phyloP scores from a whole-genome alignment of 768 basidiomycete species.

The Amanita pallidorosea region DNA sequence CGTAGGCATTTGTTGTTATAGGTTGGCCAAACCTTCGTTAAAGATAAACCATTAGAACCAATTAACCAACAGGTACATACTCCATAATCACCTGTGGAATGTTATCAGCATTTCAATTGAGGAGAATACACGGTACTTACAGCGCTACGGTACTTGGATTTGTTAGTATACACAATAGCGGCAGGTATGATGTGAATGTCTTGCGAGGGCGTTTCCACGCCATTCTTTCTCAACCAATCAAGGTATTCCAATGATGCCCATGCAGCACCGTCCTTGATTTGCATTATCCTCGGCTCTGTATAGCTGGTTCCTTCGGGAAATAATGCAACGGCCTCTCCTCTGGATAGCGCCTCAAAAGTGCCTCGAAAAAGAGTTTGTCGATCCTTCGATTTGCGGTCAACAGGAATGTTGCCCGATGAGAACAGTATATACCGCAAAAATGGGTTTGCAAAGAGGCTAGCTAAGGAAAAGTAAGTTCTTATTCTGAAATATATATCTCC shows the following conservation, averaged over 20 bases:
- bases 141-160: conserved; percentile 86
- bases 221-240: conserved; percentile 59
- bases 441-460: conserved; percentile 75
- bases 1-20: conserved; percentile 64
- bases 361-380: conserved; percentile 80
- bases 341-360: conserved; percentile 76
- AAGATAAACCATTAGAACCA: background rate
- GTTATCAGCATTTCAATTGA: background rate
- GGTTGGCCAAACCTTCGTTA: conserved; percentile 66
- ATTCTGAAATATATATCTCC: background rate
- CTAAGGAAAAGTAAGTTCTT: conserved; percentile 21
- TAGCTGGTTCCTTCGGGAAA: conserved; percentile 94
- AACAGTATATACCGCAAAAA: conserved; percentile 61
- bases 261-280: conserved; percentile 86
- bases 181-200: conserved; percentile 67
- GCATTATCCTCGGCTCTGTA: conserved; percentile 88
- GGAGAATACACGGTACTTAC: conserved; percentile 39
- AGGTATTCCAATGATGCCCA: conserved; percentile 94
- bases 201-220: conserved; percentile 28
- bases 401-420: conserved; percentile 95
- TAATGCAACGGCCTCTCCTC: conserved; percentile 78
- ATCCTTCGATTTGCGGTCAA: conserved; percentile 91
- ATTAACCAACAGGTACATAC: conserved; percentile 26
- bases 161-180: conserved; percentile 91
- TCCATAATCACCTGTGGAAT: conserved; percentile 55